Conservation (phyloP, 140 eudicot species). For the Anethum foeniculum region DNA sequence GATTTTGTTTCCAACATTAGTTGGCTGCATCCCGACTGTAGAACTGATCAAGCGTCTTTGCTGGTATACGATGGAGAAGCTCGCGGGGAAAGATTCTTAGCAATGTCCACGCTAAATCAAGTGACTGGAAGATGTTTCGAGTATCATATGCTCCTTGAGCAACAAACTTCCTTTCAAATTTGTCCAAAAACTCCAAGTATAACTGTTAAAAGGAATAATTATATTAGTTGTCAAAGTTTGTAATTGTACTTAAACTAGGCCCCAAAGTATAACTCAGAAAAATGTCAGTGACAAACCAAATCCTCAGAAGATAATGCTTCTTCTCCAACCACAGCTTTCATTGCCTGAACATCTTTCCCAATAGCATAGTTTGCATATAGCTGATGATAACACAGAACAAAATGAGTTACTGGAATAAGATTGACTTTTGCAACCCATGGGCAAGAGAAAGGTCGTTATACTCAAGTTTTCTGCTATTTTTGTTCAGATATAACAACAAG, state of each 20-base stretch:
- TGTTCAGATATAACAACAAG: conserved; percentile 2
- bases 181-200: conserved; percentile 83
- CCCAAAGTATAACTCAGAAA: neutral
- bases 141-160: conserved; percentile 94
- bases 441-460: too few species aligned
- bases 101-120: conserved; percentile 84
- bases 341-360: conserved; percentile 98
- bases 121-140: conserved; percentile 81
- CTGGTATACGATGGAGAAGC: conserved; percentile 94
- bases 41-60: conserved; percentile 77
- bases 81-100: conserved; percentile 86
- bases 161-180: conserved; percentile 87
- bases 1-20: conserved; percentile 12
- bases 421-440: neutral
- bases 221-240: neutral
- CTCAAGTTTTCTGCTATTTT: neutral
- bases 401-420: neutral
- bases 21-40: conserved; percentile 79
- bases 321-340: conserved; percentile 99
- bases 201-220: conserved; percentile 31
- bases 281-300: conserved; percentile 41
- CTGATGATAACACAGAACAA: conserved; percentile 32
- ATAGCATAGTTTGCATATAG: conserved; percentile 95
- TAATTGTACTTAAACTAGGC: neutral
- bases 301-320: conserved; percentile 99